phyloP scores from a whole-genome alignment of 2,329 filamentous ascomycete genomes.

The Davidsoniella eucalypti region DNA sequence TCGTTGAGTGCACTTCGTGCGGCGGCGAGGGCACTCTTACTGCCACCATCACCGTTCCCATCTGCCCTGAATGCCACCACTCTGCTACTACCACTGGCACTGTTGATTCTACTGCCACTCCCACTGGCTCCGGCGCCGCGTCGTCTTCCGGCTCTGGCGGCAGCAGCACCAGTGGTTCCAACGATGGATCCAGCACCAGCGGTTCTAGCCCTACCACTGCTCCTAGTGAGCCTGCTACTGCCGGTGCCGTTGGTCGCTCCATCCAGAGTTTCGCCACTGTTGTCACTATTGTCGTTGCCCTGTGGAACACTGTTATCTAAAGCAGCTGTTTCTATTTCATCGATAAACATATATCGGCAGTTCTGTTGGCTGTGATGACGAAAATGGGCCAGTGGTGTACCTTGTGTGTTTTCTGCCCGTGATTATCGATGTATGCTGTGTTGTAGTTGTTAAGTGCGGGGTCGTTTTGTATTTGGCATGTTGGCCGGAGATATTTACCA shows the following conservation, averaged over 20 bases:
- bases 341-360: too few relatives aligned
- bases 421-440: too few relatives aligned
- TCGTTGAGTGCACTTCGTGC: constrained; percentile 8
- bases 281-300: constrained; percentile 1
- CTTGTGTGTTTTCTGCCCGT: too few relatives aligned
- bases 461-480: too few relatives aligned
- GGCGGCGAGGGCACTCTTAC: constrained; percentile 3
- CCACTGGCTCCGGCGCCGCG: background rate
- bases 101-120: background rate
- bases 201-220: background rate
- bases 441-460: too few relatives aligned
- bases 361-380: too few relatives aligned
- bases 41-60: constrained; percentile 1
- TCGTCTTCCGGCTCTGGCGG: background rate
- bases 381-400: too few relatives aligned
- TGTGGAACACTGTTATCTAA: constrained; percentile 4
- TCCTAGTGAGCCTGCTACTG: constrained; percentile 2
- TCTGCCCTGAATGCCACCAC: background rate
- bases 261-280: background rate
- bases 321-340: too few relatives aligned
- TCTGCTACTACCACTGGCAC: background rate
- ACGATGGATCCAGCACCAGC: background rate
- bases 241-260: background rate
- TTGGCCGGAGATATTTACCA: too few relatives aligned
- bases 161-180: background rate